Conservation (phyloP, 2,329 filamentous ascomycete genomes). For the Pseudogymnoascus sp. region DNA sequence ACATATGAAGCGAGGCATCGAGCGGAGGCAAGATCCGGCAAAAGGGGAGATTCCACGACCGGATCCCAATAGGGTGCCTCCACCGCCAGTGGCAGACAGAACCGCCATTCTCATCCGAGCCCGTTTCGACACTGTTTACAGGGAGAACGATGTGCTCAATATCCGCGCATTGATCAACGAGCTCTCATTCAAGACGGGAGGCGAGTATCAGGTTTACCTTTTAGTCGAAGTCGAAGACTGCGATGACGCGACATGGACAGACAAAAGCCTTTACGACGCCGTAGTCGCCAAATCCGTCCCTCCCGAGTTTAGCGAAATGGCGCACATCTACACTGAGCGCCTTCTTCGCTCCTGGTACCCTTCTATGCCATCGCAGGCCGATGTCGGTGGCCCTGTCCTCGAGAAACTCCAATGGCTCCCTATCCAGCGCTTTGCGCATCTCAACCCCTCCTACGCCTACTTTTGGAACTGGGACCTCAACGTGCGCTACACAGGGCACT, state of each 20-base stretch:
- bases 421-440: constrained; percentile 65
- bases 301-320: constrained; percentile 59
- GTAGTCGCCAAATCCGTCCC: constrained; percentile 57
- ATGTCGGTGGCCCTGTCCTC: constrained; percentile 26
- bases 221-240: constrained; percentile 69
- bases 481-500: constrained; percentile 67
- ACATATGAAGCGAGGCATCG: not conserved
- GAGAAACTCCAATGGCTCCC: constrained; percentile 40
- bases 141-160: constrained; percentile 68
- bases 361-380: constrained; percentile 45
- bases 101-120: constrained; percentile 70
- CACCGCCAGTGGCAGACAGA: constrained; percentile 26
- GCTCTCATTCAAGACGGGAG: constrained; percentile 64
- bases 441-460: constrained; percentile 71
- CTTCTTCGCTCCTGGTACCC: constrained; percentile 73
- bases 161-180: constrained; percentile 74
- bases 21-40: constrained; percentile 8
- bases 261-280: constrained; percentile 47
- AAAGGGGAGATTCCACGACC: not conserved
- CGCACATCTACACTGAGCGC: constrained; percentile 64
- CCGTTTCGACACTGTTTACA: constrained; percentile 67
- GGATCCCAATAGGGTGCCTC: constrained; percentile 8
- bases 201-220: constrained; percentile 72
- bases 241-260: constrained; percentile 48
- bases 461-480: constrained; percentile 65